Evolutionary conservation across 352 stramenopile genomes (phyloP).

Genomic region (Phytophthora boehmeriae): DNA sequence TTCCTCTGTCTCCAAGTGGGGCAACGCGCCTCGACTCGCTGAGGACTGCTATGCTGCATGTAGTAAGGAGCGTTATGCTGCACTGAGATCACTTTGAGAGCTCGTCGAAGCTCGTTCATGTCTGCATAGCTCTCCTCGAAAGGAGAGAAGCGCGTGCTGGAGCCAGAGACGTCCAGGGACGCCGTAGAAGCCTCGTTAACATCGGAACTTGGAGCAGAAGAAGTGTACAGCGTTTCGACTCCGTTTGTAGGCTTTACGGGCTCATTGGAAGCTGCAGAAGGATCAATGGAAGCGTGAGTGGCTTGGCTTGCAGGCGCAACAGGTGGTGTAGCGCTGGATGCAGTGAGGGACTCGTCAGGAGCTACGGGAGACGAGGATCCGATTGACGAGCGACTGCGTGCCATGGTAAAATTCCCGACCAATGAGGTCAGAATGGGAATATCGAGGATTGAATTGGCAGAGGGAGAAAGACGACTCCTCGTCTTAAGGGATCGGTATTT

Average conservation of each 20-base stretch:
- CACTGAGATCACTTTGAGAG: constrained; percentile 79
- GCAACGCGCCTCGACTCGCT: constrained; percentile 78
- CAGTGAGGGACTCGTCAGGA: not conserved
- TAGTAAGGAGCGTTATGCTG: constrained; percentile 75
- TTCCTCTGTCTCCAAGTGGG: constrained; percentile 80
- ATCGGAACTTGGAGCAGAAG: constrained; percentile 13
- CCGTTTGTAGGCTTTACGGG: constrained; percentile 21
- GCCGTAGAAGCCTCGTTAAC: not conserved
- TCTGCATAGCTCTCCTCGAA: constrained; percentile 78
- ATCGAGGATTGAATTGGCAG: not conserved
- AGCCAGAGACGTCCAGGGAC: not conserved
- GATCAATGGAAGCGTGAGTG: not conserved
- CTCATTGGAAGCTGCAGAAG: constrained; percentile 7
- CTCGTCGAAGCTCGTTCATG: constrained; percentile 76
- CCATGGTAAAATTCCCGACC: not conserved
- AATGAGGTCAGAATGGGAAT: constrained; percentile 7
- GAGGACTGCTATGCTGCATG: constrained; percentile 85
- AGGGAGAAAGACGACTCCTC: not conserved
- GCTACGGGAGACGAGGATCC: not conserved
- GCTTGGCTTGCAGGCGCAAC: not conserved
- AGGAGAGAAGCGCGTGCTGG: constrained; percentile 40
- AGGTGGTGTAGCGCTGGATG: not conserved
- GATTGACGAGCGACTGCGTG: not conserved
- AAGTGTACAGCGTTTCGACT: constrained; percentile 22
- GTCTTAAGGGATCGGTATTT: not conserved